A percentile compares a stretch with the other conserved stretches of the same genome.
Conservation (phyloP, 257 asterid species). For the Apocynum venetum region DNA sequence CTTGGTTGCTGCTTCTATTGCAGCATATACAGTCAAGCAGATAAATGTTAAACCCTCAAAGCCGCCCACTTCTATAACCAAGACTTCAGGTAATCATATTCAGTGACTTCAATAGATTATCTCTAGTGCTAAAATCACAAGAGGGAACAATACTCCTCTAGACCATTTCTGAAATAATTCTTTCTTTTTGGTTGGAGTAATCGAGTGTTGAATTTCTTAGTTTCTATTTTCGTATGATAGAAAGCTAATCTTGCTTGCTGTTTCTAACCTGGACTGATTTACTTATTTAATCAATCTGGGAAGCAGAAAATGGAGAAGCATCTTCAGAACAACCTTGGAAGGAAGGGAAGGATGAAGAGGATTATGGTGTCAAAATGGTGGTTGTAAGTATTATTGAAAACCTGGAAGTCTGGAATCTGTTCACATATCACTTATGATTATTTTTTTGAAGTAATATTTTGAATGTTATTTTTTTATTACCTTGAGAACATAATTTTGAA, state of each 20-base stretch:
- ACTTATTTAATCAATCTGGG: conserved; percentile 23
- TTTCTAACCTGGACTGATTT: neutral
- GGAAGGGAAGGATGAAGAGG: conserved; percentile 42
- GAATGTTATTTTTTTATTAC: neutral
- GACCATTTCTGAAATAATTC: neutral
- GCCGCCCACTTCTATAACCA: conserved; percentile 31
- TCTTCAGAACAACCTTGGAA: conserved; percentile 19
- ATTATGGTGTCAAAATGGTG: conserved; percentile 54
- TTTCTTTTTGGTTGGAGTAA: neutral
- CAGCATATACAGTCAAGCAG: conserved; percentile 82
- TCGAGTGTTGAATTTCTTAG: neutral
- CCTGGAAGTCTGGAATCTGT: neutral
- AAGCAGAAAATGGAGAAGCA: conserved; percentile 47
- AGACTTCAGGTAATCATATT: conserved; percentile 34
- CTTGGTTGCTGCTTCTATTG: conserved; percentile 92
- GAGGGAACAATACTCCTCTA: neutral
- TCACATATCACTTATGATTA: neutral
- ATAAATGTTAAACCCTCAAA: conserved; percentile 35
- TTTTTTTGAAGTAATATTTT: neutral
- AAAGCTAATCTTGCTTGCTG: neutral
- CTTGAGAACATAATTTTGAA: neutral
- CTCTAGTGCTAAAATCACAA: neutral
- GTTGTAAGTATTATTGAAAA: conserved; percentile 29
- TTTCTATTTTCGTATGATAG: neutral
- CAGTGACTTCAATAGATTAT: neutral